phyloP scores from a whole-genome alignment of 768 basidiomycete genomes.

The Podaxis rugospora region DNA sequence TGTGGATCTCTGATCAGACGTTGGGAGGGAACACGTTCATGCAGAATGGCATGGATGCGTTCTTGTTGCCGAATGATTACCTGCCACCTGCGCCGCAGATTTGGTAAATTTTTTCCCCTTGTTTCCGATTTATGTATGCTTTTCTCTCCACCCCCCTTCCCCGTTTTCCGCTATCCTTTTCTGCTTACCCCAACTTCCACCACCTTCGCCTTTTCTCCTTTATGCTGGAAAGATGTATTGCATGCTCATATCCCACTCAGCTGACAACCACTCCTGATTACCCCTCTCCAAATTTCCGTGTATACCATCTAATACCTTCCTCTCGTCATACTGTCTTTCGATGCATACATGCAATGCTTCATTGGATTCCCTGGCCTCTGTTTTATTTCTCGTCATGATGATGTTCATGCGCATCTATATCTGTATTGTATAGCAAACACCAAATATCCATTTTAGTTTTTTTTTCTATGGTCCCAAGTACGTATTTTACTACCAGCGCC shows the following conservation, averaged over 20 bases:
- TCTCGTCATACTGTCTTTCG: background rate
- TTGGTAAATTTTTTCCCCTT: constrained; percentile 46
- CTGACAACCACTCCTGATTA: background rate
- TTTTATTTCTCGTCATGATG: background rate
- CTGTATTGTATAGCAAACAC: constrained; percentile 1
- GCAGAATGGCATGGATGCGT: constrained; percentile 83
- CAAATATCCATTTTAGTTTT: background rate
- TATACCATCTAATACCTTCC: background rate
- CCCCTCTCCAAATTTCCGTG: background rate
- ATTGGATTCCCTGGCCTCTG: background rate
- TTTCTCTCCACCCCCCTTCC: background rate
- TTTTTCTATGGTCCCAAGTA: no score
- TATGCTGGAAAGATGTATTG: background rate
- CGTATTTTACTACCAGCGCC: no score
- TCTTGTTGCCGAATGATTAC: constrained; percentile 73
- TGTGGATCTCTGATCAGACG: constrained; percentile 84
- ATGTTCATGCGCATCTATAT: background rate
- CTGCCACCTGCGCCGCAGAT: constrained; percentile 70
- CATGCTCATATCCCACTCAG: background rate
- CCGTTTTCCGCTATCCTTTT: background rate
- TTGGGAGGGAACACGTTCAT: constrained; percentile 72
- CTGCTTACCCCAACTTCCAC: background rate
- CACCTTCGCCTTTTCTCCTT: background rate
- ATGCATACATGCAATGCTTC: background rate
- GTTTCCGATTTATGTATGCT: background rate